Conservation (phyloP, 2,329 filamentous ascomycete species). For the Fusarium sarcochroum region DNA sequence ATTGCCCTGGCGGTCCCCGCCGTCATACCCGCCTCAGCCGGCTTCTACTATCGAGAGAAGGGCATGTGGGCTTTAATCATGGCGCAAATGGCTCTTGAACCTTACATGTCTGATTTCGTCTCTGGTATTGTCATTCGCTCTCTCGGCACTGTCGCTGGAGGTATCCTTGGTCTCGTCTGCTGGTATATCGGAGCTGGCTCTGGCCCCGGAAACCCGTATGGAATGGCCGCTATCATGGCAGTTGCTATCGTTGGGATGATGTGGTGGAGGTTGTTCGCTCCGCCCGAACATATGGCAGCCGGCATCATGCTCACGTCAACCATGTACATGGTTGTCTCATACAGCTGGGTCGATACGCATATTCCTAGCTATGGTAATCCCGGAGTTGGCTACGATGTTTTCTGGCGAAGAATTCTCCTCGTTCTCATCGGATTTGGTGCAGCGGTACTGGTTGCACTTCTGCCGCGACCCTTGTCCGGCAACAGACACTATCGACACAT, state of each 20-base stretch:
- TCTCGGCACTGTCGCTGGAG: slow-evolving; percentile 17
- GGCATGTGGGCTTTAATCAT: slow-evolving; percentile 43
- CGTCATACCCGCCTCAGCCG: slow-evolving; percentile 19
- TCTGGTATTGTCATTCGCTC: slow-evolving; percentile 35
- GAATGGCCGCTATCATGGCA: slow-evolving; percentile 37
- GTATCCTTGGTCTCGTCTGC: slow-evolving; percentile 19
- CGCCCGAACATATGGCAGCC: slow-evolving; percentile 34
- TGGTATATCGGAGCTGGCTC: slow-evolving; percentile 22
- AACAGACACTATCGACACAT: slow-evolving; percentile 24
- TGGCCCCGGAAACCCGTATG: slow-evolving; percentile 31
- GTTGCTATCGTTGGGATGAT: slow-evolving; percentile 35
- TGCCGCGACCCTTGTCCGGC: slow-evolving; percentile 11
- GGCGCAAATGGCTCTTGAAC: slow-evolving; percentile 37
- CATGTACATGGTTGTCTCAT: slow-evolving; percentile 38
- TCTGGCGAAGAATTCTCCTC: slow-evolving; percentile 25
- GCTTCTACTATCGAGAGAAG: slow-evolving; percentile 42
- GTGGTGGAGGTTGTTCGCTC: slow-evolving; percentile 41
- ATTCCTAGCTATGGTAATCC: slow-evolving; percentile 34
- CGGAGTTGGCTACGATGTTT: slow-evolving; percentile 19
- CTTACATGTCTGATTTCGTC: slow-evolving; percentile 38
- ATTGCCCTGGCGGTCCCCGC: slow-evolving; percentile 20
- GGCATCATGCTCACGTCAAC: slow-evolving; percentile 41
- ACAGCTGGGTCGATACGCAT: slow-evolving; percentile 42
- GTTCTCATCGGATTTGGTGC: slow-evolving; percentile 23
- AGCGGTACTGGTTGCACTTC: slow-evolving; percentile 16